Conservation (phyloP, 441 rosid genomes). For the Jatropha multifida region DNA sequence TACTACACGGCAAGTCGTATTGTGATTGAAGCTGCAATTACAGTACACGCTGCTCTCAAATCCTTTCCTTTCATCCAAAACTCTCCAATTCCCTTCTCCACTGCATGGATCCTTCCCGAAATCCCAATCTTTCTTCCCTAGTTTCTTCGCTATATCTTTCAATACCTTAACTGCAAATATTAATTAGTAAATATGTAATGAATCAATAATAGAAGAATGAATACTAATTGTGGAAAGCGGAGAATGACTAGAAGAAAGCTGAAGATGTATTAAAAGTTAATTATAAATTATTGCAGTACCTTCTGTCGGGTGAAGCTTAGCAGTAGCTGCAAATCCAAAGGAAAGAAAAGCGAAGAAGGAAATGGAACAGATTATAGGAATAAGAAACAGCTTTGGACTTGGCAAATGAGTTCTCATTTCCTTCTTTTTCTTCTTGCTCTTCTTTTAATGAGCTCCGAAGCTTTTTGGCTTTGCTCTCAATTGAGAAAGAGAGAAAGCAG, state of each 20-base stretch:
- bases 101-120: constrained; percentile 75
- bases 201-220: neutral
- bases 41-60: constrained; percentile 60
- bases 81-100: constrained; percentile 58
- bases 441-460: neutral
- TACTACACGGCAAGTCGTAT: constrained; percentile 62
- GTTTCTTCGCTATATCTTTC: constrained; percentile 56
- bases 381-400: constrained; percentile 19
- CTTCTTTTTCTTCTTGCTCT: no score
- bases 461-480: no score
- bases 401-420: constrained; percentile 30
- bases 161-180: constrained; percentile 58
- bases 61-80: constrained; percentile 32
- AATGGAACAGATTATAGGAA: constrained; percentile 24
- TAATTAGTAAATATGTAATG: neutral
- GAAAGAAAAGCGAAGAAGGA: constrained; percentile 16
- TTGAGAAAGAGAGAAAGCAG: neutral
- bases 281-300: constrained; percentile 32
- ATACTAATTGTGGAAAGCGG: neutral
- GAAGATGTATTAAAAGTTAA: neutral
- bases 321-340: constrained; percentile 35
- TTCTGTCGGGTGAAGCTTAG: constrained; percentile 49
- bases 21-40: constrained; percentile 41
- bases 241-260: neutral
- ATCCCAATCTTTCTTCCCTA: constrained; percentile 77